Evolutionary conservation across 179 eudicot species (phyloP).

Genomic region (Gypsophila paniculata): DNA sequence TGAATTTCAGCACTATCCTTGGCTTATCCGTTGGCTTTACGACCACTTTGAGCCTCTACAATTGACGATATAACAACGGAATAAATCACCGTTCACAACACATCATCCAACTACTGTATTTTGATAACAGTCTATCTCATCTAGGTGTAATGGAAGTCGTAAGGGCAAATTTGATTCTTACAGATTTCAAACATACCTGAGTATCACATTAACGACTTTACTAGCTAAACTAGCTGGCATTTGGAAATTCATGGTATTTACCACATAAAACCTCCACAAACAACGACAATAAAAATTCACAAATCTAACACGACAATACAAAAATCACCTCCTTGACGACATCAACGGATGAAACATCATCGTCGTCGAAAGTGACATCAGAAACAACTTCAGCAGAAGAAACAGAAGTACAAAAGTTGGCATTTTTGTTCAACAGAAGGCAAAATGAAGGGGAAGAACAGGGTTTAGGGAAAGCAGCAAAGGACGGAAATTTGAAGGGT

Average conservation of each 20-base stretch:
- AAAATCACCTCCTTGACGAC: slow-evolving; percentile 29
- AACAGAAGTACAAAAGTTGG: slow-evolving; percentile 23
- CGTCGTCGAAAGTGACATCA: not conserved
- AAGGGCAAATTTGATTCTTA: too few relatives aligned
- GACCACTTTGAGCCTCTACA: slow-evolving; percentile 69
- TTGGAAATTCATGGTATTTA: too few relatives aligned
- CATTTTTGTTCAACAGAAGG: slow-evolving; percentile 16
- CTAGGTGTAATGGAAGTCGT: not conserved
- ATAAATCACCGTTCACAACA: not conserved
- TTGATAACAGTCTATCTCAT: not conserved
- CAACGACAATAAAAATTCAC: not conserved
- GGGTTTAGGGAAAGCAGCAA: slow-evolving; percentile 27
- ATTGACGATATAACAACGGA: slow-evolving; percentile 13
- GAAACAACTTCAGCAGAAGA: slow-evolving; percentile 33
- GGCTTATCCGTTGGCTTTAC: slow-evolving; percentile 58
- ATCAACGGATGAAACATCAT: slow-evolving; percentile 14
- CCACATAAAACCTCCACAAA: too few relatives aligned
- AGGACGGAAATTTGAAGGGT: slow-evolving; percentile 35
- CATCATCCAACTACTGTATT: not conserved
- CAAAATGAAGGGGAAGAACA: slow-evolving; percentile 17
- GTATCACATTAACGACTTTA: too few relatives aligned
- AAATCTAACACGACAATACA: not conserved
- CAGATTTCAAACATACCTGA: too few relatives aligned
- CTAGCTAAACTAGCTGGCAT: too few relatives aligned
- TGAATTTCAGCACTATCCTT: slow-evolving; percentile 70